Base-by-base conservation (phyloP, 2,329 filamentous ascomycete species). In the Elsinoe australis region DNA sequence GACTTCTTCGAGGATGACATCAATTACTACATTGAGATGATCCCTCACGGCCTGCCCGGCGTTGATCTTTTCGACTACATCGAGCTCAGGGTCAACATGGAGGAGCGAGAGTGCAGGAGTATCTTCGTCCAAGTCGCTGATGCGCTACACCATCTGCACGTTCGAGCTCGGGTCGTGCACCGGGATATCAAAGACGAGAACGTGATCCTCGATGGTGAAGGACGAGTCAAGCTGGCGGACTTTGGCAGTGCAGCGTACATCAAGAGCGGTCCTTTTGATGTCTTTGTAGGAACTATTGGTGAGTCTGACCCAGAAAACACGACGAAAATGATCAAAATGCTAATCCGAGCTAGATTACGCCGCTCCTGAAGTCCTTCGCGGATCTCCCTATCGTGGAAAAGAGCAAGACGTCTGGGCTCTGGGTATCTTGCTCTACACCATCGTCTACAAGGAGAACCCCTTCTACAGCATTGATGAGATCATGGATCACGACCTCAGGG, bases 11-110 rank as follows among this genome's bases (percentile, higher is more conserved):
- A 83, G 63, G 87, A 94, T 56, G 82, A 87, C 54, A 73, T 82
- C 58, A 96, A 98, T 62, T 98, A 98, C 68, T 98, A 98, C 66
- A 98, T 98, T 57, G 92, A 96, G 65, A 98, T 96, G 87, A 76
- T 85, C 10, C 92, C 92, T 0, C 92, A 96, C 59, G 92, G 92
- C 1, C 73, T 95, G 29, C 92, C 92, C 0, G 92, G 92, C 9
- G 96, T 98, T 89, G 92, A 98, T 64, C 75, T 98, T 1, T 98
- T 98, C 61, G 92, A 98, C 67, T 98, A 98, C 65, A 98, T 98
- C 56, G 92, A 98, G 66, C 76, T 98, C 47, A 83, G 90, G 19
- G 82, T 88, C 36, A 95, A 90, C 59, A 98, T 98, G 92, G 87
- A 94, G 47, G 92, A 98, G 68, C 74, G 78, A 5, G 92, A 98